Evolutionary conservation across 176 grass and related monocot genomes (phyloP), one percentile per base, ranked within the genome.

Genomic region (Echinochloa phyllopogon): DNA sequence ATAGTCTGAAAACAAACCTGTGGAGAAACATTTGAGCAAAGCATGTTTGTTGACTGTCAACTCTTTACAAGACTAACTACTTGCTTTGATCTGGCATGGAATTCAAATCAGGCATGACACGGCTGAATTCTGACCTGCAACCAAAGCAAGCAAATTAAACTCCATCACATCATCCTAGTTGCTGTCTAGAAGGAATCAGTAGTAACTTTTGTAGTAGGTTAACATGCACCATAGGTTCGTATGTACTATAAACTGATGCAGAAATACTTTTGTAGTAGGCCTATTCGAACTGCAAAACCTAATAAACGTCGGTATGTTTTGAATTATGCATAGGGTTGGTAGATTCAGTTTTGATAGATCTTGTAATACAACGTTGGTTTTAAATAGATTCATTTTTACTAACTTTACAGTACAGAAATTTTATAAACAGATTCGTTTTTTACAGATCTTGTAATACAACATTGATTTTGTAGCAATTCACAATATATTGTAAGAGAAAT

Each of bases 121-220:
- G 92, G 72, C 69, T 92, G 84, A 94, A 92, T 55, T 94, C 92
- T 77, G 89, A 92, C 76, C 92, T 92, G 84, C 70, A 87, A 84
- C 37, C 47, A 86, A 27, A 89, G 64, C 62, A 72, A 77, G 3
- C 3, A 53, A 47, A 17, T 74, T 75, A 47, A 90, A 49, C 33
- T 20, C 16, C 14, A 45, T 53, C 1, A 1, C 7, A 42, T 13
- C 18, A 38, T 69, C 24, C n/a, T 36, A 24, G 23, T 57, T 27
- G 27, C 38, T 65, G 17, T 59, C 2, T 5, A 71, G 6, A 68
- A 10, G n/a, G 52, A 75, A 81, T 23, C 24, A 33, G 13, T n/a
- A 80, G 21, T 50, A 65, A 74, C 24, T 66, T 16, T 23, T 58
- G 51, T 6, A 53, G 51, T 53, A 53, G 13, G 16, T 53, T 20